phyloP scores from a whole-genome alignment of 2,329 filamentous ascomycete species.

The Juglanconis sp. region DNA sequence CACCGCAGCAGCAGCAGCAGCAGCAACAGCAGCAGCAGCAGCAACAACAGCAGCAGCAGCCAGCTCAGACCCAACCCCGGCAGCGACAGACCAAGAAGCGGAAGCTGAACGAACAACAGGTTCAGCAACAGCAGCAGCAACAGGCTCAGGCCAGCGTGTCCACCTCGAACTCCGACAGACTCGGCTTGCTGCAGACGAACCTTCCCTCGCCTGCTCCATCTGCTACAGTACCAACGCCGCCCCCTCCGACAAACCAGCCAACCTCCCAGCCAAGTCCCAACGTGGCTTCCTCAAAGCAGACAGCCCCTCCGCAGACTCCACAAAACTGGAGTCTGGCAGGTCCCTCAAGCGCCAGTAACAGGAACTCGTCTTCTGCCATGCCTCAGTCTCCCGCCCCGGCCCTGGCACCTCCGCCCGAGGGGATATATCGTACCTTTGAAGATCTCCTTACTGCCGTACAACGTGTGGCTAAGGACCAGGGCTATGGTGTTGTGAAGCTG shows the following conservation, averaged over 20 bases:
- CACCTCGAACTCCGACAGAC: conserved; percentile 13
- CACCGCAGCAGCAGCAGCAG: conserved; percentile 13
- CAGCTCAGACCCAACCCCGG: conserved; percentile 7
- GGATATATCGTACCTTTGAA: conserved; percentile 58
- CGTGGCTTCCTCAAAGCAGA: conserved; percentile 16
- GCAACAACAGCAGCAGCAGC: not conserved
- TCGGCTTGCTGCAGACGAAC: conserved; percentile 16
- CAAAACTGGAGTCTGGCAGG: conserved; percentile 18
- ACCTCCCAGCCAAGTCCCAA: conserved; percentile 15
- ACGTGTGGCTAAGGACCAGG: conserved; percentile 58
- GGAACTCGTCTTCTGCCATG: conserved; percentile 34
- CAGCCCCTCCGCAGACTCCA: conserved; percentile 16
- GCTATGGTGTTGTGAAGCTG: conserved; percentile 61
- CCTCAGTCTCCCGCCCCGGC: conserved; percentile 45
- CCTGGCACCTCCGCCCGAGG: conserved; percentile 55
- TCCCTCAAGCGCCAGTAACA: conserved; percentile 25
- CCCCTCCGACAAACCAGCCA: conserved; percentile 16
- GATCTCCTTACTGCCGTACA: conserved; percentile 57
- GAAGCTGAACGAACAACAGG: conserved; percentile 17
- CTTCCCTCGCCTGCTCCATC: conserved; percentile 19
- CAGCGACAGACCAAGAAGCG: conserved; percentile 19
- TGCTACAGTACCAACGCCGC: conserved; percentile 17
- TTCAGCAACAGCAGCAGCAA: conserved; percentile 23
- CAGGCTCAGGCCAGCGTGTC: conserved; percentile 18
- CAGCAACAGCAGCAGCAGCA: conserved; percentile 1